Conservation (phyloP, 108 stramenopile genomes). For the Pseudonitzschia pungens region DNA sequence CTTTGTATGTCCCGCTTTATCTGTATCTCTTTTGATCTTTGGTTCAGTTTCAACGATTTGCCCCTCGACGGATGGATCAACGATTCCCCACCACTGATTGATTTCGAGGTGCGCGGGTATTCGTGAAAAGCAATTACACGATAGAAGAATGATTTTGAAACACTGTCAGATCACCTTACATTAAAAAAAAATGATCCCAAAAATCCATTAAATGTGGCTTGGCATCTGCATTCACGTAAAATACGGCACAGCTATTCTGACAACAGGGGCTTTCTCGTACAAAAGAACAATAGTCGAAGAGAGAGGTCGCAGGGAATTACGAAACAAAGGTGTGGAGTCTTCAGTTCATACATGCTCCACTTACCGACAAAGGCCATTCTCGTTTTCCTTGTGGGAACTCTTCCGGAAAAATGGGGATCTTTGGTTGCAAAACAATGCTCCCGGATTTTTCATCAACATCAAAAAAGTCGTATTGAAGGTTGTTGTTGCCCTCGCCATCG, state of each 20-base stretch:
- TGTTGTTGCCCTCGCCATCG: background rate
- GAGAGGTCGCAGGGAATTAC: background rate
- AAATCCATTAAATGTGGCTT: too few species aligned
- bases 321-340: background rate
- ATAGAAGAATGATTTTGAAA: too few species aligned
- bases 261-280: too few species aligned
- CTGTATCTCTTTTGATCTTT: background rate
- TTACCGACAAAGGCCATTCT: slow-evolving; percentile 44
- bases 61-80: slow-evolving; percentile 43
- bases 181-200: too few species aligned
- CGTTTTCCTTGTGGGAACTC: slow-evolving; percentile 46
- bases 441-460: slow-evolving; percentile 43
- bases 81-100: slow-evolving; percentile 60
- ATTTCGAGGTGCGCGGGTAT: background rate
- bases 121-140: too few species aligned
- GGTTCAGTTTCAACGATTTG: background rate
- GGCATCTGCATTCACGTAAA: too few species aligned
- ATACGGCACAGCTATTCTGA: too few species aligned
- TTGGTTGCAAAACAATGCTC: slow-evolving; percentile 42
- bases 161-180: too few species aligned
- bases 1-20: background rate
- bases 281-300: too few species aligned
- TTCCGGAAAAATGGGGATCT: slow-evolving; percentile 66
- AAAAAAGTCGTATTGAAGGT: slow-evolving; percentile 37
- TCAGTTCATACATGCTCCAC: background rate